phyloP scores from a whole-genome alignment of 1,284 basidiomycete genomes.

The Cutaneotrichosporon cyanovorans region DNA sequence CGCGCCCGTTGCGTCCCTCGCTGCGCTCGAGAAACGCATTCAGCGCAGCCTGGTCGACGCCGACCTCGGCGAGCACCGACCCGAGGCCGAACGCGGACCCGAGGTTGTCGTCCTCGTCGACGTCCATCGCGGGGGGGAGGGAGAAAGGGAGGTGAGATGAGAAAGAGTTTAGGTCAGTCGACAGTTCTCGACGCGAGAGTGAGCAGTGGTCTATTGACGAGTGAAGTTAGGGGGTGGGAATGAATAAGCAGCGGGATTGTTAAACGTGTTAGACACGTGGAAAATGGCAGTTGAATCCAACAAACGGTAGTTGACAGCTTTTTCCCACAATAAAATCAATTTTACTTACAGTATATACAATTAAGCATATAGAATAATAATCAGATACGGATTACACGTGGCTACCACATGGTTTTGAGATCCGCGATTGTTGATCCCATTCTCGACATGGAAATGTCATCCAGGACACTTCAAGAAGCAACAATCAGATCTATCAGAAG shows the following conservation, averaged over 20 bases:
- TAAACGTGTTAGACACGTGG: too few relatives aligned
- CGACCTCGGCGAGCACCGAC: slow-evolving; percentile 28
- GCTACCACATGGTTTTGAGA: too few relatives aligned
- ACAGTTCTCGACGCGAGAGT: background rate
- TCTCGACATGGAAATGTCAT: too few relatives aligned
- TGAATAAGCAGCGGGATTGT: background rate
- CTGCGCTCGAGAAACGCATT: slow-evolving; percentile 22
- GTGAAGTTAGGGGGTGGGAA: background rate
- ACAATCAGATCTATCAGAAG: too few relatives aligned
- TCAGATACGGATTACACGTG: too few relatives aligned
- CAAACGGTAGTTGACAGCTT: too few relatives aligned
- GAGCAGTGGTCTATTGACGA: background rate
- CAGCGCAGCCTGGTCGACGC: slow-evolving; percentile 32
- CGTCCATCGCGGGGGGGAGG: slow-evolving; percentile 14
- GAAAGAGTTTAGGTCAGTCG: background rate
- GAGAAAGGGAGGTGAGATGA: background rate
- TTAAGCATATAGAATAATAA: too few relatives aligned
- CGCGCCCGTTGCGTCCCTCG: slow-evolving; percentile 16
- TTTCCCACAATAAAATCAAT: too few relatives aligned
- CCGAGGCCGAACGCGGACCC: slow-evolving; percentile 31
- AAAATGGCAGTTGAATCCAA: too few relatives aligned
- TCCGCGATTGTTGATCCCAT: too few relatives aligned
- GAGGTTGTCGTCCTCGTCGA: slow-evolving; percentile 24
- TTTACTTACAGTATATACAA: too few relatives aligned
- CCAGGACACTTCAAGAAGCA: too few relatives aligned